These are phyloP conservation scores for Cocos nucifera DNA, from an alignment of 176 grass and related monocot genomes.

Conservation along the genomic window DNA sequence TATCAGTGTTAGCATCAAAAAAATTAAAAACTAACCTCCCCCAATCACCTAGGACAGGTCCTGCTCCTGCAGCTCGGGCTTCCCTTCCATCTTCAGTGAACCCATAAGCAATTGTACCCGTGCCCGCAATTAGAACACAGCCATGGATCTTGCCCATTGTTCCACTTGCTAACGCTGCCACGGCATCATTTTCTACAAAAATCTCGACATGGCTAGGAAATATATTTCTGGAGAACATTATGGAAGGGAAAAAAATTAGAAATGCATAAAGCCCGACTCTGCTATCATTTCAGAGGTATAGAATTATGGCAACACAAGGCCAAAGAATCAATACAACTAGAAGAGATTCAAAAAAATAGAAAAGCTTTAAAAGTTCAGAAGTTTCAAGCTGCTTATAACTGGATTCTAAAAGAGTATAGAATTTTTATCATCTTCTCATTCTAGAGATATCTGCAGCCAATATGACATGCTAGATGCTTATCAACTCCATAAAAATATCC, in stretches of 20 bases:
- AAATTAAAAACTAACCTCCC: conserved; percentile 51
- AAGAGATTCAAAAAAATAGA: no score
- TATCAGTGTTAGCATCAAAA: no score
- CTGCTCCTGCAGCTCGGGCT: conserved; percentile 89
- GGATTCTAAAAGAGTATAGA: no score
- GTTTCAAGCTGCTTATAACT: no score
- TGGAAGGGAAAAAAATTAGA: conserved; percentile 2
- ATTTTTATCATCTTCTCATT: no score
- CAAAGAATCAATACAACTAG: no score
- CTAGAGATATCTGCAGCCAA: no score
- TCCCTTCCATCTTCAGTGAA: conserved; percentile 85
- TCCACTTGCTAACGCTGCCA: conserved; percentile 87
- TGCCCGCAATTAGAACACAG: conserved; percentile 92
- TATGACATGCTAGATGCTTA: no score
- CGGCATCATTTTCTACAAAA: conserved; percentile 96
- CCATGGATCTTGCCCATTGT: conserved; percentile 94
- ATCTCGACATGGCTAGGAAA: conserved; percentile 59
- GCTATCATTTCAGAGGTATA: neutral
- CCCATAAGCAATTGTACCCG: conserved; percentile 91
- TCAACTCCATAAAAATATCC: no score
- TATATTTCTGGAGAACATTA: conserved; percentile 37
- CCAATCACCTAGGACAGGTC: conserved; percentile 91
- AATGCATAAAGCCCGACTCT: neutral
- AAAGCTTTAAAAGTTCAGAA: no score
- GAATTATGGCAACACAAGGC: no score